Percentiles rank a stretch among this genome's conserved stretches.
Conservation (phyloP, 2,329 filamentous ascomycete species). For the Sclerotinia borealis region DNA sequence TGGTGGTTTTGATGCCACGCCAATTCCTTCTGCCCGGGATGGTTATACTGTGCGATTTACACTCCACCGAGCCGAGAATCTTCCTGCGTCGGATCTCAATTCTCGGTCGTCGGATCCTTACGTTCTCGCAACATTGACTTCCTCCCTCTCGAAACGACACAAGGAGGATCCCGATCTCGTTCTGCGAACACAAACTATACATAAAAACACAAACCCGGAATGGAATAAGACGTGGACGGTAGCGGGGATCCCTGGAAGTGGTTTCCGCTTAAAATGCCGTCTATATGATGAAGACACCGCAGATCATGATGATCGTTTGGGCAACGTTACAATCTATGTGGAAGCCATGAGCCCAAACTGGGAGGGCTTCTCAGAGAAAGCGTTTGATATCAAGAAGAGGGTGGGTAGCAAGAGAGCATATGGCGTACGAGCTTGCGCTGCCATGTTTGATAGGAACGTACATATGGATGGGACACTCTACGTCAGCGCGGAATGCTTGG, state of each 20-base stretch:
- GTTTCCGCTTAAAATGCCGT: constrained; percentile 78
- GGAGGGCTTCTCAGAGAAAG: constrained; percentile 57
- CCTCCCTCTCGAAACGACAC: constrained; percentile 63
- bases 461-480: constrained; percentile 66
- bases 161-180: constrained; percentile 76
- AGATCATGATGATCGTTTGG: constrained; percentile 80
- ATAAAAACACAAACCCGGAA: constrained; percentile 63
- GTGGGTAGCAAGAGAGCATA: constrained; percentile 85
- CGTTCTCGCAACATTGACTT: constrained; percentile 67
- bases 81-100: constrained; percentile 76
- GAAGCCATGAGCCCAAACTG: constrained; percentile 56
- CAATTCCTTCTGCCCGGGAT: constrained; percentile 64
- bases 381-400: constrained; percentile 72
- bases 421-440: constrained; percentile 61
- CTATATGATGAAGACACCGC: constrained; percentile 86
- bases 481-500: constrained; percentile 72
- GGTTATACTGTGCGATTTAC: constrained; percentile 83
- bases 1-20: constrained; percentile 75
- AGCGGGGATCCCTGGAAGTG: constrained; percentile 73
- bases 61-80: constrained; percentile 72
- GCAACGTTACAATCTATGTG: constrained; percentile 71
- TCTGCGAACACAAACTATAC: constrained; percentile 70
- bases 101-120: constrained; percentile 79
- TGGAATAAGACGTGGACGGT: constrained; percentile 89
- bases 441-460: constrained; percentile 52